These are phyloP conservation scores for Colletotrichum gloeosporioides DNA, from an alignment of 2,329 filamentous ascomycete species.

Conservation along the genomic window DNA sequence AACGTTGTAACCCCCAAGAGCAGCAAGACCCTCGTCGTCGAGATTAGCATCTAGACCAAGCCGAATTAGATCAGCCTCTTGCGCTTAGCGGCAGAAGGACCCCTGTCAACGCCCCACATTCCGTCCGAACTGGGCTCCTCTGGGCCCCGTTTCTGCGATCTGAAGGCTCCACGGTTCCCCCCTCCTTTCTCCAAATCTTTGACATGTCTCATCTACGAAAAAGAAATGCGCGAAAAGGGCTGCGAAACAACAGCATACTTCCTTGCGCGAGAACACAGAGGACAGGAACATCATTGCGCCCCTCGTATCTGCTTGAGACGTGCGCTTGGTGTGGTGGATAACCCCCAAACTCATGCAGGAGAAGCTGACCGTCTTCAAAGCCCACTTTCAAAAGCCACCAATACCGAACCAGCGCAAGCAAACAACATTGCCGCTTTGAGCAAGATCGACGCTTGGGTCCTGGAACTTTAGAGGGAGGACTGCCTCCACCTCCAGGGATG, in stretches of 20 bases:
- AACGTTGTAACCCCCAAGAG: neutral
- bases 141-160: neutral
- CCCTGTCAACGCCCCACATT: neutral
- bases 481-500: neutral
- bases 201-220: neutral
- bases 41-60: conserved; percentile 17
- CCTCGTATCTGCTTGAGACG: neutral
- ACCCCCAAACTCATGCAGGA: neutral
- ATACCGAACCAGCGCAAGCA: conserved; percentile 4
- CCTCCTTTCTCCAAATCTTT: neutral
- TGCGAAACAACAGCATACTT: neutral
- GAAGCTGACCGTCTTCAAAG: conserved; percentile 2
- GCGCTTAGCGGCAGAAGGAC: neutral
- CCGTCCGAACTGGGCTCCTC: neutral
- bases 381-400: neutral
- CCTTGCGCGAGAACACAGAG: neutral
- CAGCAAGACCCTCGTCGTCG: conserved; percentile 3
- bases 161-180: neutral
- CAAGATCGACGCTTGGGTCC: neutral
- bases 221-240: neutral
- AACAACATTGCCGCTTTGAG: neutral
- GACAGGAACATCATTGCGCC: neutral
- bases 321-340: neutral
- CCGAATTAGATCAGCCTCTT: conserved; percentile 11
- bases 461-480: neutral